These are phyloP conservation scores for Favolaschia claudopus DNA, from an alignment of 768 basidiomycete genomes.

Conservation along the genomic window DNA sequence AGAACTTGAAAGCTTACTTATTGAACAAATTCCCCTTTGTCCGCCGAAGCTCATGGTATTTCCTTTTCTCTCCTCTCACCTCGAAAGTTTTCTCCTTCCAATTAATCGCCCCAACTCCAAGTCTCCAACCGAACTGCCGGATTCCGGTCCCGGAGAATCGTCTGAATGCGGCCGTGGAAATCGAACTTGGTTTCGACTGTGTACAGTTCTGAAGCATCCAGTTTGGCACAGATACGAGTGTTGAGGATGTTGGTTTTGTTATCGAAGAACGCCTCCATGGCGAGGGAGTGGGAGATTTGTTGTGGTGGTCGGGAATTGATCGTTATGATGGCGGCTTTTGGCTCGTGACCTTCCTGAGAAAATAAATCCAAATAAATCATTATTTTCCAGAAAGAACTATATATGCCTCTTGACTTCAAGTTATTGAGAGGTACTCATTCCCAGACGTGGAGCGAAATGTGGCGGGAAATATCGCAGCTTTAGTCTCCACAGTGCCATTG, in stretches of 20 bases:
- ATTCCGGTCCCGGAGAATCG: constrained; percentile 56
- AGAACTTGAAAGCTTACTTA: constrained; percentile 6
- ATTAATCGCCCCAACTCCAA: constrained; percentile 54
- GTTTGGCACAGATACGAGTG: constrained; percentile 49
- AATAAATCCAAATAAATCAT: too few relatives aligned
- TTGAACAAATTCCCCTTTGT: constrained; percentile 45
- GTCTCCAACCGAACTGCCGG: too few relatives aligned
- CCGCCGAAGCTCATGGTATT: constrained; percentile 47
- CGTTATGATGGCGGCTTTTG: too few relatives aligned
- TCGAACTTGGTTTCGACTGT: constrained; percentile 51
- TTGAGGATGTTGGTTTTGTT: constrained; percentile 58
- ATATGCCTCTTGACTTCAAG: too few relatives aligned
- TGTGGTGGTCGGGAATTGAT: too few relatives aligned
- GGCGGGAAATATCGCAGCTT: too few relatives aligned
- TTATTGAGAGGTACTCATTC: too few relatives aligned
- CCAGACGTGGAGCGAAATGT: too few relatives aligned
- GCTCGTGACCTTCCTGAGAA: too few relatives aligned
- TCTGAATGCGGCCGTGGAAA: constrained; percentile 51
- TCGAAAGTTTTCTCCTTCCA: constrained; percentile 59
- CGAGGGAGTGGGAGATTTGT: too few relatives aligned
- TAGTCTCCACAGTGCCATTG: too few relatives aligned
- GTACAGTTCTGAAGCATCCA: constrained; percentile 54
- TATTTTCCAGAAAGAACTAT: too few relatives aligned
- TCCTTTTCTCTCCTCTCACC: constrained; percentile 47
- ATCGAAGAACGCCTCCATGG: constrained; percentile 61